Percentiles rank a stretch among this genome's conserved stretches.
These are phyloP conservation scores for Termitomyces sp. DNA, from an alignment of 768 basidiomycete species.

Conservation along the genomic window DNA sequence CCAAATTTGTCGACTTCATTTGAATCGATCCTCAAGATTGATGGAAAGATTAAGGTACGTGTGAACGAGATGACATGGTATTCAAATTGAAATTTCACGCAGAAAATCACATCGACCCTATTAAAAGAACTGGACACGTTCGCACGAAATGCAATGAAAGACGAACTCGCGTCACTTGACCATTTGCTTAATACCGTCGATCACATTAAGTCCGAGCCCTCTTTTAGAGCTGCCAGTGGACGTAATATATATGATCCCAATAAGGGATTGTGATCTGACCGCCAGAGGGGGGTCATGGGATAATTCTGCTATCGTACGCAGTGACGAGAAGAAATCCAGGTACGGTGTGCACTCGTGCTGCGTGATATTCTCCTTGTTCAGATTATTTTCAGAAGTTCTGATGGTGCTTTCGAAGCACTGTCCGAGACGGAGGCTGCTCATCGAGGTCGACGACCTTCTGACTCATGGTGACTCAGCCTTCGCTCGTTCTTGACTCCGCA, in stretches of 20 bases:
- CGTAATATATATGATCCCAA: slow-evolving; percentile 8
- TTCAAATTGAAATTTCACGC: slow-evolving; percentile 20
- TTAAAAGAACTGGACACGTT: slow-evolving; percentile 83
- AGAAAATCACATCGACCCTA: slow-evolving; percentile 82
- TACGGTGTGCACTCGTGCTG: neutral
- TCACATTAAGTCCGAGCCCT: neutral
- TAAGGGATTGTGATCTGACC: slow-evolving; percentile 7
- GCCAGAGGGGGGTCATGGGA: neutral
- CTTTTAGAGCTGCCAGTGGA: neutral
- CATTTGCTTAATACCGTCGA: slow-evolving; percentile 49
- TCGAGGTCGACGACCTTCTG: neutral
- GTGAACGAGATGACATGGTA: slow-evolving; percentile 5
- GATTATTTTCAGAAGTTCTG: neutral
- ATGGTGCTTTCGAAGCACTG: neutral
- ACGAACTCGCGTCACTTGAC: slow-evolving; percentile 78
- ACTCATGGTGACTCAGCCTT: neutral
- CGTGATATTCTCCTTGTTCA: neutral
- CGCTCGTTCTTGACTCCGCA: neutral
- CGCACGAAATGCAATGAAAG: slow-evolving; percentile 74
- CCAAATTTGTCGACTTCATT: slow-evolving; percentile 51
- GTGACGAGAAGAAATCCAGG: neutral
- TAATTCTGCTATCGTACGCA: neutral
- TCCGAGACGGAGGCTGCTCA: neutral
- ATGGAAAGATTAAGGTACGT: slow-evolving; percentile 76
- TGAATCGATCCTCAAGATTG: slow-evolving; percentile 76